Evolutionary conservation across 306 rosid species (phyloP), one percentile per base, ranked within the genome.

Genomic region (barrel medic (Medicago truncatula)): DNA sequence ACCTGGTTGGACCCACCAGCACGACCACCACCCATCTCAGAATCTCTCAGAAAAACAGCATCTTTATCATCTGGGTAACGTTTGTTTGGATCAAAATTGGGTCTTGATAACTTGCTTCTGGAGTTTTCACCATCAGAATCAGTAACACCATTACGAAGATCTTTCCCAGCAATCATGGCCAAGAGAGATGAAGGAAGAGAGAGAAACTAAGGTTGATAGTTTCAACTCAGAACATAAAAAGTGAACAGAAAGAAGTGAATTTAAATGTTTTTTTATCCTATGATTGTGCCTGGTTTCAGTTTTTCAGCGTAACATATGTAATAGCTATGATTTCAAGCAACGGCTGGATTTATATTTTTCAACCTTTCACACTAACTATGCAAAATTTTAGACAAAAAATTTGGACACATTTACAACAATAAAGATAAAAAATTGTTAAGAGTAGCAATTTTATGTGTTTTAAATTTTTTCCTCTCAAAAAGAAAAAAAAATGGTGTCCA

Each of bases 91-190:
- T 83, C 86, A 53, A 93, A 86, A 70, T 84, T 66, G 67, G 50
- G 87, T 44, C 86, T 87, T 8, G 91, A 82, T 2, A 88, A 68
- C 89, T 90, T 96, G 91, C 85, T 87, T 80, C 86, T 88, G 8
- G 97, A 96, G 76, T 82, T 87, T 83, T 96, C 99, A 62, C 84
- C 98, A n/a, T 75, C 92, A 62, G 84, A 74, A 74, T 84, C 93
- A 68, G 77, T 76, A 75, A 52, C 78, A 71, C 84, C 88, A 56
- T 25, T 71, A 0, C 82, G 23, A 44, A 82, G 90, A 82, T 89
- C 92, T 74, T 81, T 91, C 52, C 78, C 84, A 39, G 88, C 87
- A 47, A 91, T 83, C 96, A 93, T 89, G 85, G 80, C 87, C 78
- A 69, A 46, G 49, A 54, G 47, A 43, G 28, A 9, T 8, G 16